Evolutionary conservation across 805 yeast genomes (phyloP), one percentile per base, ranked within the genome.

Genomic region (Maudiozyma saulgeensis): DNA sequence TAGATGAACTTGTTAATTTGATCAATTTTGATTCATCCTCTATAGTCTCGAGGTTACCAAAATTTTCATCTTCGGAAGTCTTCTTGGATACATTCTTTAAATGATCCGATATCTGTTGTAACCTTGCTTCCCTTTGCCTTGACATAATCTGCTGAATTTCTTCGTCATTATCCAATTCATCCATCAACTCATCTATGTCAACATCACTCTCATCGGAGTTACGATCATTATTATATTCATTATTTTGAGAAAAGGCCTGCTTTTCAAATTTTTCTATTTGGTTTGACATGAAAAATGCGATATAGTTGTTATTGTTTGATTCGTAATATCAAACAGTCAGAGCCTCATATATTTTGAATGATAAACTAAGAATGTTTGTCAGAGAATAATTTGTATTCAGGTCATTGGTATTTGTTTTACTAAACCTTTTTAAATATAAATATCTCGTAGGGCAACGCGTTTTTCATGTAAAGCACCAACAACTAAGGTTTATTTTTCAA

Each of bases 91-190:
- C 62, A 38, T 59, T 65, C 57, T 70, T 68, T 47, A 57, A 65
- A 54, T 71, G 68, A 64, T 68, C 60, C 1, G 77, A 69, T 34
- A 84, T 66, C 55, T 84, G 80, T 49, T 80, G 76, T 46, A 84
- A 67, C 34, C 95, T 69, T 54, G 72, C 71, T 57, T 82, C 91
- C 63, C 93, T 70, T 57, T 81, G 83, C 19, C 67, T 70, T 2
- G 70, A 61, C 32, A 77, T 57, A 42, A 78, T 81, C 19, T 70
- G 72, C 35, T 75, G 77, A 39, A 41, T 43, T 42, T 80, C 79
- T 39, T 81, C 75, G 23, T 56, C 61, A 12, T 70, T 64, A 44
- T 78, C 83, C 38, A 79, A 61, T 32, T 77, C 72, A 32, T 73
- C 77, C 25, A 79, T 66, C 19, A 72, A 49, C 13, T 69, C 76